Evolutionary conservation across 1,284 basidiomycete genomes (phyloP).

Genomic region (Boletus albobrunnescens): DNA sequence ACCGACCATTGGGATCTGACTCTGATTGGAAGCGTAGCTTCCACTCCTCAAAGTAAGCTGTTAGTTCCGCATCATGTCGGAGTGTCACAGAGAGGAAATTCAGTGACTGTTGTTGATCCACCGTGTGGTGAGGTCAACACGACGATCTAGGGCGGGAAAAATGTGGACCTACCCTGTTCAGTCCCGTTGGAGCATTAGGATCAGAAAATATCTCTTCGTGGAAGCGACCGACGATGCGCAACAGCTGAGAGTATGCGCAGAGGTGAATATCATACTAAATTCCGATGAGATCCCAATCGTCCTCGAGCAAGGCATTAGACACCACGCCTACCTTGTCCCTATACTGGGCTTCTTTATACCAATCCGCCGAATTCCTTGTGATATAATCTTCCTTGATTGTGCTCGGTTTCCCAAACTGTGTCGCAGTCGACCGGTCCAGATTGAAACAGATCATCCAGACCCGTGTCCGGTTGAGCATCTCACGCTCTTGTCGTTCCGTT

Average conservation of each 20-base stretch:
- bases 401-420: conserved; percentile 83
- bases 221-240: conserved; percentile 68
- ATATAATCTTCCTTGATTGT: conserved; percentile 84
- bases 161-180: conserved; percentile 56
- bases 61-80: conserved; percentile 56
- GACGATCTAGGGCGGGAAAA: neutral
- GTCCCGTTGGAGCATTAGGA: conserved; percentile 58
- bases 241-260: conserved; percentile 64
- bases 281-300: conserved; percentile 1
- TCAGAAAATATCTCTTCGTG: conserved; percentile 78
- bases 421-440: conserved; percentile 76
- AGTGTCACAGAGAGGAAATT: conserved; percentile 65
- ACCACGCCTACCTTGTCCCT: conserved; percentile 51
- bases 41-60: conserved; percentile 63
- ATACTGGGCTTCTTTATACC: conserved; percentile 69
- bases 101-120: conserved; percentile 46
- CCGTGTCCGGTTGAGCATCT: conserved; percentile 74
- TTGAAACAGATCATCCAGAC: conserved; percentile 89
- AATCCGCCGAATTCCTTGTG: conserved; percentile 67
- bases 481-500: conserved; percentile 69
- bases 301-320: neutral
- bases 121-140: conserved; percentile 1
- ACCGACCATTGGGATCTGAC: conserved; percentile 50
- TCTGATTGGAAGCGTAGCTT: conserved; percentile 49
- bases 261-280: conserved; percentile 68